A percentile compares a stretch with the other conserved stretches of the same genome.
phyloP scores from a whole-genome alignment of 208 protist genomes.

The Acanthamoeba triangularis region DNA sequence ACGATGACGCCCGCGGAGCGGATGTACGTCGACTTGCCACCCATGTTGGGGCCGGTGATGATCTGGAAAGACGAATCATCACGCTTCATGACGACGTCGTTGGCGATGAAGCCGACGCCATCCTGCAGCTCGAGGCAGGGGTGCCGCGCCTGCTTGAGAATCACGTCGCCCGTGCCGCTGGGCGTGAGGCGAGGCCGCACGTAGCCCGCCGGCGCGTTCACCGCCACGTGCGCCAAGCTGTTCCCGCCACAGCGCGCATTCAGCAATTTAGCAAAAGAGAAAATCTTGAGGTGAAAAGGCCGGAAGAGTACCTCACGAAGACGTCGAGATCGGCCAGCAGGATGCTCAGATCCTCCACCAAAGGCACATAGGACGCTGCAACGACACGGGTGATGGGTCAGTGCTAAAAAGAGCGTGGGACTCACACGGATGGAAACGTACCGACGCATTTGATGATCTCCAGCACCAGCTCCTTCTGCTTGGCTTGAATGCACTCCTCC shows the following conservation, averaged over 20 bases:
- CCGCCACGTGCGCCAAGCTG: conserved; percentile 32
- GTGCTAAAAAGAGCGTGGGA: not conserved
- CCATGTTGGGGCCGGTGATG: conserved; percentile 97
- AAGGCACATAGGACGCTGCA: conserved; percentile 93
- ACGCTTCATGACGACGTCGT: conserved; percentile 72
- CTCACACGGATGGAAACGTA: conserved; percentile 66
- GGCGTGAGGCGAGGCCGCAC: conserved; percentile 47
- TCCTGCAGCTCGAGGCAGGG: conserved; percentile 87
- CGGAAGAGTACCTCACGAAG: conserved; percentile 92
- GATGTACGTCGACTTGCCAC: conserved; percentile 98
- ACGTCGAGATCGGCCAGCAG: conserved; percentile 97
- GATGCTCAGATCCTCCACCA: conserved; percentile 96
- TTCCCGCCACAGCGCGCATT: not conserved
- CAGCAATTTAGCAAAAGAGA: not conserved
- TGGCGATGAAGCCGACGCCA: conserved; percentile 23
- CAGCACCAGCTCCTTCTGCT: conserved; percentile 92
- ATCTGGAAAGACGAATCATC: conserved; percentile 87
- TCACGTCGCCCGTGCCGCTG: conserved; percentile 48
- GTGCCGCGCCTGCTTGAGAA: conserved; percentile 88
- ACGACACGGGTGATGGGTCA: not conserved
- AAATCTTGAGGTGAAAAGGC: not conserved
- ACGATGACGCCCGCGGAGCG: conserved; percentile 60
- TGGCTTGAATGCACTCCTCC: conserved; percentile 89
- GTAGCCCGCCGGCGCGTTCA: not conserved
- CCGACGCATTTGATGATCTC: conserved; percentile 96